Conservation (phyloP, 345 rosid genomes). For the Fremontodendron californicum region DNA sequence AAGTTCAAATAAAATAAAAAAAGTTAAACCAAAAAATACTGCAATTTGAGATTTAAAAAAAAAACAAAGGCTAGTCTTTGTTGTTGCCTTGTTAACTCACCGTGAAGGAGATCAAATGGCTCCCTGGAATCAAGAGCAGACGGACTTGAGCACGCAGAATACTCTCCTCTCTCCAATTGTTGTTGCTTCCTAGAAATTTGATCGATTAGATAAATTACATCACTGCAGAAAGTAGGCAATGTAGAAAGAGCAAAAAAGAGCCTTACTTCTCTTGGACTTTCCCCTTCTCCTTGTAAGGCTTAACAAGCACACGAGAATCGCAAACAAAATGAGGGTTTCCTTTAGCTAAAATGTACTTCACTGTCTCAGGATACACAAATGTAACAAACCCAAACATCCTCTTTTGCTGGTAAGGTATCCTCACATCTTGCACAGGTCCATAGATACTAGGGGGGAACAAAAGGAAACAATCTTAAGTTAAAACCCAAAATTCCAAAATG, state of each 20-base stretch:
- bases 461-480: too few relatives aligned
- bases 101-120: conserved; percentile 48
- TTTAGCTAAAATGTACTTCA: conserved; percentile 66
- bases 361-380: conserved; percentile 61
- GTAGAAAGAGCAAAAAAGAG: neutral
- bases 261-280: conserved; percentile 57
- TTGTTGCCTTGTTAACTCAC: conserved; percentile 35
- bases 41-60: neutral
- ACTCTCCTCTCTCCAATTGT: conserved; percentile 54
- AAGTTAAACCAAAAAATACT: neutral
- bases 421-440: conserved; percentile 75
- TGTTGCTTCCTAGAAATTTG: conserved; percentile 66
- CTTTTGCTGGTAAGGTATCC: conserved; percentile 75
- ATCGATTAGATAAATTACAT: conserved; percentile 13
- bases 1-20: neutral
- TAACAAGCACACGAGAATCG: conserved; percentile 68
- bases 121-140: conserved; percentile 44
- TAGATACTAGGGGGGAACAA: too few relatives aligned
- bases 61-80: neutral
- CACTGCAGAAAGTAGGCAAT: neutral
- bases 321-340: conserved; percentile 78
- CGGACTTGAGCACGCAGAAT: conserved; percentile 44
- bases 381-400: conserved; percentile 83
- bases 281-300: conserved; percentile 78
- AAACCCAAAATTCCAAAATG: neutral